Evolutionary conservation across 2,329 filamentous ascomycete species (phyloP), one percentile per base, ranked within the genome.

Genomic region (Acrocalymma vagum): DNA sequence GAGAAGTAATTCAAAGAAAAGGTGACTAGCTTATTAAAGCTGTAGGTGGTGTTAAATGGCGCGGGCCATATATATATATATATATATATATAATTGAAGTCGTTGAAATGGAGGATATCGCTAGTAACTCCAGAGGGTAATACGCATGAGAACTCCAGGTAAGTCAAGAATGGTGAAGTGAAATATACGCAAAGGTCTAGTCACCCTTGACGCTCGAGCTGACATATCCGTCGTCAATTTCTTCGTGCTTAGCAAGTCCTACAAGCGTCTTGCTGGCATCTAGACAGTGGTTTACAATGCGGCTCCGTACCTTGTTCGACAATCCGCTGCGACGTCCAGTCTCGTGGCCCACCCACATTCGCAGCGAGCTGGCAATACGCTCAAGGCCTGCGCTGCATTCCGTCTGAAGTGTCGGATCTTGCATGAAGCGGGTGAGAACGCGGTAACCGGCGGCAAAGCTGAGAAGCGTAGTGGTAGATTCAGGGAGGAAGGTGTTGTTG

Each of bases 341-440:
- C 14, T 70, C 70, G 20, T 72, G 73, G 3, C 75, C 75, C 25
- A 76, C 61, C 75, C 76, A 78, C 32, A 74, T 61, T 4, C 75
- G 65, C 26, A 78, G 53, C 15, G 65, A 69, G 36, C 64, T 67
- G 5, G 73, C 72, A 16, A 77, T 54, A 21, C 72, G 63, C 43
- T 77, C 75, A 4, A 78, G 58, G 1, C 73, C 74, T 14, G 58
- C 51, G 31, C 64, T 65, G 1, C 67, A 65, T 14, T 67, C 58
- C 6, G 52, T 40, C 10, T 66, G 61, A 3, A 72, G 48, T 2
- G 55, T 44, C 5, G 59, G 36, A 16, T 73, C 62, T 4, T 61
- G 48, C 32, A 67, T 60, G 45, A 74, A 71, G 10, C 53, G 53
- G 10, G 58, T 63, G 8, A 78, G 60, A 3, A 77, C 50, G 31